These are phyloP conservation scores for Chrysosporium queenslandicum DNA, from an alignment of 2,329 filamentous ascomycete species.

Conservation along the genomic window DNA sequence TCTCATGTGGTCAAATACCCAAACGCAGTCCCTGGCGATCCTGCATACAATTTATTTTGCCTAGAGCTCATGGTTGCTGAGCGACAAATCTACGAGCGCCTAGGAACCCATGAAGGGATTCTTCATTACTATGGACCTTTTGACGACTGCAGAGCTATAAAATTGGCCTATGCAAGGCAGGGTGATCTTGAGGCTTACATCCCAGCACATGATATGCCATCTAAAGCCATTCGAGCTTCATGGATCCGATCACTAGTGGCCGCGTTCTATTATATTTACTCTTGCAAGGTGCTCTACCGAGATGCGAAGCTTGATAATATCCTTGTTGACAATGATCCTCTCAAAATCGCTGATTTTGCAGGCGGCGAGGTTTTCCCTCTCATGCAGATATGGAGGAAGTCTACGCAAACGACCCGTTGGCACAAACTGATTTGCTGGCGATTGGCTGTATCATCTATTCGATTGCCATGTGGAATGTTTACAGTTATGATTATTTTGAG, in stretches of 20 bases:
- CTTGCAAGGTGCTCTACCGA: no score
- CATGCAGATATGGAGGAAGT: no score
- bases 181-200: conserved; percentile 16
- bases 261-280: conserved; percentile 14
- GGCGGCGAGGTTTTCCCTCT: no score
- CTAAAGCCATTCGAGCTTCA: conserved; percentile 8
- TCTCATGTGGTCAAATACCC: conserved; percentile 15
- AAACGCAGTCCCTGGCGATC: conserved; percentile 7
- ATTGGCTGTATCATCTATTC: conserved; percentile 17
- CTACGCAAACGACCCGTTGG: no score
- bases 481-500: conserved; percentile 16
- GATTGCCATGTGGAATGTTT: conserved; percentile 14
- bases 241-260: conserved; percentile 15
- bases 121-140: conserved; percentile 15
- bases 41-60: conserved; percentile 11
- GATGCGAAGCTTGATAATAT: no score
- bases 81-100: conserved; percentile 17
- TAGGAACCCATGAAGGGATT: conserved; percentile 17
- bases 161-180: conserved; percentile 15
- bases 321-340: no score
- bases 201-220: conserved; percentile 11
- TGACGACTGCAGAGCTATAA: conserved; percentile 15
- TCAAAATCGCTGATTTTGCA: no score
- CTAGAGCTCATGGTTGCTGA: conserved; percentile 11
- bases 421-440: conserved; percentile 15